phyloP scores from a whole-genome alignment of 2,329 filamentous ascomycete species.

The Alternaria panax region DNA sequence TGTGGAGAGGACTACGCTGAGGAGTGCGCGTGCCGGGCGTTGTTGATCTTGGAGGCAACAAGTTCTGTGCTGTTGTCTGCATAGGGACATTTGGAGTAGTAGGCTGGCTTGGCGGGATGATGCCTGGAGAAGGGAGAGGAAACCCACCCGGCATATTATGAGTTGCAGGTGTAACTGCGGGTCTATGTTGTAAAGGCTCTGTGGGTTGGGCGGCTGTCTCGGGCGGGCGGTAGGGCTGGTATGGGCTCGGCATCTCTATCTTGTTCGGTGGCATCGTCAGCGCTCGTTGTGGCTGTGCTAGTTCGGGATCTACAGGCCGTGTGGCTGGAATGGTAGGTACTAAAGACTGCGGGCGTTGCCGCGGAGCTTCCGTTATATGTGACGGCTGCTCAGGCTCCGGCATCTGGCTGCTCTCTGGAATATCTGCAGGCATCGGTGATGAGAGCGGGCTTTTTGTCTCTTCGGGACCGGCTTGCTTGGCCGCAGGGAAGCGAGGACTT shows the following conservation, averaged over 20 bases:
- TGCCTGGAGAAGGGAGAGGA: conserved; percentile 58
- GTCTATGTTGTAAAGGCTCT: conserved; percentile 29
- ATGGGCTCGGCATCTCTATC: conserved; percentile 35
- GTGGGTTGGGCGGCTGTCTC: background rate
- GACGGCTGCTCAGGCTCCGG: conserved; percentile 5
- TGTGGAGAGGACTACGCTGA: conserved; percentile 22
- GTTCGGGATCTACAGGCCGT: conserved; percentile 16
- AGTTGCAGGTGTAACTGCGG: conserved; percentile 36
- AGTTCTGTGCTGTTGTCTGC: conserved; percentile 26
- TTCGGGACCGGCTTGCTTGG: conserved; percentile 59
- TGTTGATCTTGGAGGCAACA: conserved; percentile 30
- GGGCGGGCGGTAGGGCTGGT: conserved; percentile 8
- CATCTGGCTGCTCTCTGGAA: conserved; percentile 5
- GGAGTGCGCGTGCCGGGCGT: conserved; percentile 15
- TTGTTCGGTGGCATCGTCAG: conserved; percentile 33
- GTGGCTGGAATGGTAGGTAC: conserved; percentile 12
- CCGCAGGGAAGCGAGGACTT: conserved; percentile 41
- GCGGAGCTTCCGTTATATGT: background rate
- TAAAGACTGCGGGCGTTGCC: background rate
- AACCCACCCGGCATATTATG: conserved; percentile 65
- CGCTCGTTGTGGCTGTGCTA: conserved; percentile 24
- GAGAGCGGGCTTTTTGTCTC: conserved; percentile 33
- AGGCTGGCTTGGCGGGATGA: conserved; percentile 51
- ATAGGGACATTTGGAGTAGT: conserved; percentile 42
- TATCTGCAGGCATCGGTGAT: conserved; percentile 24